These are phyloP conservation scores for Psilocybe tampanensis DNA, from an alignment of 768 basidiomycete genomes.

Conservation along the genomic window DNA sequence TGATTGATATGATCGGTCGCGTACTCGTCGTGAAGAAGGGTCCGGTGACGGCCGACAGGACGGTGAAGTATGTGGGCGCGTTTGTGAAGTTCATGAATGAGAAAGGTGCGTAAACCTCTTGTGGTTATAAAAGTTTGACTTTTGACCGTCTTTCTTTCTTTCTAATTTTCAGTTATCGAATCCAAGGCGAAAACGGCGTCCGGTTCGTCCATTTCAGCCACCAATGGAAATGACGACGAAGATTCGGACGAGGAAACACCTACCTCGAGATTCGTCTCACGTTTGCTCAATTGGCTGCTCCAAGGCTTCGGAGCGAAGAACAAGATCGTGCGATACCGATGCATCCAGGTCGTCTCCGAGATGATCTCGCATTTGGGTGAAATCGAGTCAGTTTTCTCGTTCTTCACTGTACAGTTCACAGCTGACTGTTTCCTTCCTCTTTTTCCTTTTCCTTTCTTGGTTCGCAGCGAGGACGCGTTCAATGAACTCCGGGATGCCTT, in stretches of 20 bases:
- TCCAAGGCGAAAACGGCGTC: conserved; percentile 31
- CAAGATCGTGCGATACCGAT: conserved; percentile 84
- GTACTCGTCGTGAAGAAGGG: conserved; percentile 88
- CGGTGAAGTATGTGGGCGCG: conserved; percentile 83
- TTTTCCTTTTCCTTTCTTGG: too few species aligned
- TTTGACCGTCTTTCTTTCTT: not conserved
- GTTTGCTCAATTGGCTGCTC: conserved; percentile 72
- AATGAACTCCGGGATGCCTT: conserved; percentile 64
- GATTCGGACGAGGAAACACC: conserved; percentile 66
- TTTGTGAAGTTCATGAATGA: conserved; percentile 84
- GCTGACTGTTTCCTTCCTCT: too few species aligned
- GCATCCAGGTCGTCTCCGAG: conserved; percentile 79
- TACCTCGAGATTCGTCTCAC: conserved; percentile 66
- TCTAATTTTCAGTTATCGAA: conserved; percentile 24
- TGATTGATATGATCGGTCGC: conserved; percentile 73
- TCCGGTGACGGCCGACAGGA: conserved; percentile 73
- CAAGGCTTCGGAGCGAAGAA: conserved; percentile 89
- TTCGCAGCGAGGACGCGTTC: conserved; percentile 80
- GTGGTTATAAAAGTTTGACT: not conserved
- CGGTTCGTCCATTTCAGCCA: conserved; percentile 21
- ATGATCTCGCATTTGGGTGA: conserved; percentile 86
- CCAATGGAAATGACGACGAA: conserved; percentile 35
- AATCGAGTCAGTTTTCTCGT: conserved; percentile 68
- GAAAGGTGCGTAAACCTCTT: conserved; percentile 59
- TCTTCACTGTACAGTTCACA: not conserved